phyloP scores from a whole-genome alignment of 768 basidiomycete species.

The Boletus barrowsii region DNA sequence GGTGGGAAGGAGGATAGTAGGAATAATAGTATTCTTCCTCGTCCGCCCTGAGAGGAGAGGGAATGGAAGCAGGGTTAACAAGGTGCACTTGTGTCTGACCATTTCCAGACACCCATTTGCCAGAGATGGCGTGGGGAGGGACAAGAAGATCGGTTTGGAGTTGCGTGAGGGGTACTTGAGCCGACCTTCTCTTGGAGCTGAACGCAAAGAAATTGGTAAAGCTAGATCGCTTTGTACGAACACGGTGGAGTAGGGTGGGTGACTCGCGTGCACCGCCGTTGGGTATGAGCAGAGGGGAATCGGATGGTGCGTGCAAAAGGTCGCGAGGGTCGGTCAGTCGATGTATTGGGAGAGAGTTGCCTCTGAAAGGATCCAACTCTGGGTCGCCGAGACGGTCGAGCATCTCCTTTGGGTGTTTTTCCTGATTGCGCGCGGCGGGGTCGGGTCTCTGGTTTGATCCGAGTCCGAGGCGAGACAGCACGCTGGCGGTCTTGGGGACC shows the following conservation, averaged over 20 bases:
- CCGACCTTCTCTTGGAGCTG: conserved; percentile 23
- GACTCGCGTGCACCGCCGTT: conserved; percentile 66
- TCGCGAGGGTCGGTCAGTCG: conserved; percentile 26
- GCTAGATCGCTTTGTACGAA: conserved; percentile 45
- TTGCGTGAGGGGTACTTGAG: conserved; percentile 10
- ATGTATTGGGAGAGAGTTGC: conserved; percentile 24
- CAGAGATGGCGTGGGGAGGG: conserved; percentile 11
- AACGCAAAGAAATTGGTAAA: conserved; percentile 29
- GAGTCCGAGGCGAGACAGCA: conserved; percentile 34
- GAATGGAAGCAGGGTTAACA: conserved; percentile 10
- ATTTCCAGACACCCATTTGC: conserved; percentile 17
- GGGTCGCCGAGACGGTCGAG: conserved; percentile 42
- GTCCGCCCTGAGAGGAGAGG: conserved; percentile 25
- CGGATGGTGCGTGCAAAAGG: conserved; percentile 20
- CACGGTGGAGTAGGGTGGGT: conserved; percentile 33
- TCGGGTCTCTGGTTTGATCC: conserved; percentile 17
- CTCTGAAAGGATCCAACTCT: conserved; percentile 30
- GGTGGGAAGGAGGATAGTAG: conserved; percentile 35
- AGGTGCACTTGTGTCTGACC: conserved; percentile 6
- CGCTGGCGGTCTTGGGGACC: conserved; percentile 33
- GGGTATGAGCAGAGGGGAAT: conserved; percentile 40
- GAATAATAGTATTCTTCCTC: conserved; percentile 52
- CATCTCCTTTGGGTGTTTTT: conserved; percentile 31
- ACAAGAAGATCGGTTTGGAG: conserved; percentile 8
- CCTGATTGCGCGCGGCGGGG: conserved; percentile 1